Evolutionary conservation across 2,329 filamentous ascomycete genomes (phyloP).

Genomic region (Neofusicoccum parvum): DNA sequence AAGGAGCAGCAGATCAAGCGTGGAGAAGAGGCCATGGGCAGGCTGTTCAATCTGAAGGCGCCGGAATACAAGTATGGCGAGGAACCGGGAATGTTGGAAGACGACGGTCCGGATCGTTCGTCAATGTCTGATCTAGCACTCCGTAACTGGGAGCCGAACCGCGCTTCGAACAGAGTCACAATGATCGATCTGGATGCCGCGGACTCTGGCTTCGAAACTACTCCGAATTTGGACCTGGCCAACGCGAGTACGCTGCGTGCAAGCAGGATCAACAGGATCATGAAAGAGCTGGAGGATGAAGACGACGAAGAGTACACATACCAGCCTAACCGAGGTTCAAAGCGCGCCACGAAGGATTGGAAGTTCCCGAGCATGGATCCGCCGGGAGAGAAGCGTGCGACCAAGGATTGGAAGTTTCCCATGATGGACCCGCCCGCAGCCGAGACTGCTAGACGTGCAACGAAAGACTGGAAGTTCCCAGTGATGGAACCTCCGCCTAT

Average conservation of each 20-base stretch:
- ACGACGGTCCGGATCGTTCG: conserved; percentile 25
- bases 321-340: conserved; percentile 25
- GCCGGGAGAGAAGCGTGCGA: conserved; percentile 39
- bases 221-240: conserved; percentile 44
- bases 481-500: conserved; percentile 24
- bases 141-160: conserved; percentile 43
- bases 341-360: conserved; percentile 56
- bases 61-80: conserved; percentile 60
- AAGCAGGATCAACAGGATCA: conserved; percentile 53
- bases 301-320: conserved; percentile 37
- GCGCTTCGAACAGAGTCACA: conserved; percentile 50
- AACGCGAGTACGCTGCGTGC: conserved; percentile 60
- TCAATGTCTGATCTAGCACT: conserved; percentile 53
- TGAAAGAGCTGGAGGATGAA: conserved; percentile 45
- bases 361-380: conserved; percentile 52
- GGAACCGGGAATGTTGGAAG: neutral
- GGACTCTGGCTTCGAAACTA: conserved; percentile 36
- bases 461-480: conserved; percentile 53
- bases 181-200: conserved; percentile 62
- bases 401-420: conserved; percentile 60
- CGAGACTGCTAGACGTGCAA: conserved; percentile 34
- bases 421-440: conserved; percentile 35
- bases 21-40: conserved; percentile 58
- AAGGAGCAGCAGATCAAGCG: conserved; percentile 60
- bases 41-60: conserved; percentile 58